phyloP scores from a whole-genome alignment of 495 filamentous ascomycete genomes.

The Annulohypoxylon moriforme region DNA sequence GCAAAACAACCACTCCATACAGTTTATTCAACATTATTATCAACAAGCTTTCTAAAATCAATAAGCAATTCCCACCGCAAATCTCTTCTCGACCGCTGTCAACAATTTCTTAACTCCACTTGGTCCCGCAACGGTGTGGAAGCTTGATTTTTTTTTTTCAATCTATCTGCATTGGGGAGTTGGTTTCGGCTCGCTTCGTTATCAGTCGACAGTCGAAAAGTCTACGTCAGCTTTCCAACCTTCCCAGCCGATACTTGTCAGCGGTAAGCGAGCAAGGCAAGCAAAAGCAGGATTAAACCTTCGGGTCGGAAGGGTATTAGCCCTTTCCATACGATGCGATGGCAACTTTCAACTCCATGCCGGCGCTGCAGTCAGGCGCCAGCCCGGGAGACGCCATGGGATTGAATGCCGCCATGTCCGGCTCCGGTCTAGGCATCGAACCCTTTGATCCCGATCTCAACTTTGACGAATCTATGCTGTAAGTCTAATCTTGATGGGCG shows the following conservation, averaged over 20 bases:
- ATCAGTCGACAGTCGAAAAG: background rate
- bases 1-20: slow-evolving; percentile 7
- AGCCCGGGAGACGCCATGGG: slow-evolving; percentile 54
- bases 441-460: slow-evolving; percentile 54
- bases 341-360: slow-evolving; percentile 62
- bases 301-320: slow-evolving; percentile 31
- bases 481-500: slow-evolving; percentile 38
- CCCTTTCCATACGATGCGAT: slow-evolving; percentile 56
- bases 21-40: slow-evolving; percentile 1
- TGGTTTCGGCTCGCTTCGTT: background rate
- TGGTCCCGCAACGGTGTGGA: slow-evolving; percentile 17
- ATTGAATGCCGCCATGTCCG: slow-evolving; percentile 45
- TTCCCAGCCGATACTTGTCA: slow-evolving; percentile 12
- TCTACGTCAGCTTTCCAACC: slow-evolving; percentile 19
- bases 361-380: slow-evolving; percentile 53
- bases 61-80: slow-evolving; percentile 5
- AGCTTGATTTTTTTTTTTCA: background rate
- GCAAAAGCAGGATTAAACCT: background rate
- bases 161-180: slow-evolving; percentile 6
- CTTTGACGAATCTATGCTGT: slow-evolving; percentile 63
- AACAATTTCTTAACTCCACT: slow-evolving; percentile 23
- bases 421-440: slow-evolving; percentile 50
- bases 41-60: background rate
- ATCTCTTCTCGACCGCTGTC: slow-evolving; percentile 1
- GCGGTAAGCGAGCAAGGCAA: slow-evolving; percentile 2